Base-by-base conservation (phyloP, 176 grass and related monocot genomes). In the Triticum timopheevii region DNA sequence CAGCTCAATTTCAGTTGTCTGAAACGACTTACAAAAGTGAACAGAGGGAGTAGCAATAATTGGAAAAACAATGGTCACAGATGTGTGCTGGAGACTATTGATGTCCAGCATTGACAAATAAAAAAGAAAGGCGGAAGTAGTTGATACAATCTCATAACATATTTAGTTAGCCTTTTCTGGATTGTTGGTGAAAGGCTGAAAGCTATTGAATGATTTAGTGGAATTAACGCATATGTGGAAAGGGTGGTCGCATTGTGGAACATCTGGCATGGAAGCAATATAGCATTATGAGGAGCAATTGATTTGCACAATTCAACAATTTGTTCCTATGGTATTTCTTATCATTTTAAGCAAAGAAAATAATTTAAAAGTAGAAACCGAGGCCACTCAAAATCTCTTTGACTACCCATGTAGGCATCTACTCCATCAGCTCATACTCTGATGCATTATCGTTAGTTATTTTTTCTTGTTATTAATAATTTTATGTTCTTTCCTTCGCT, bases 391-490 rank as follows among this genome's bases (percentile, higher is more conserved):
- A 31, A 54, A 36, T 69, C 45, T 16, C 30, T 69, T 69, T 23
- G 47, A 69, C 3, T 22, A 65, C 19, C 4, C 6, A 22, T 22
- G 54, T 59, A 59, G 19, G 7, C 19, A 30, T 35, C 3, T 35
- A 65, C 10, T 19, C 17, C 63, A 81, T 67, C n/a, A 19, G 17
- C 25, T 19, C 40, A 81, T 67, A 36, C 27, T 69, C 40, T 69
- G 65, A 10, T 12, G 66, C 20, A 39, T 70, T 36, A 5, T 2
- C 47, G 16, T 6, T 80, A 67, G 20, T 87, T 75, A 67, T 76
- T 42, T 78, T 44, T 24, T 3, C 69, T 58, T 74, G 73, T 80
- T 86, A 19, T 73, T 86, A 82, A 83, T 63, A 83, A 13, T 38
- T 83, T 73, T 49, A 73, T 31, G 23, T 8, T 19, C 76, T 78